Percentiles rank a stretch among this genome's conserved stretches.
Conservation (phyloP, 139 green algal genomes). For the Auxenochlorella protothecoides region DNA sequence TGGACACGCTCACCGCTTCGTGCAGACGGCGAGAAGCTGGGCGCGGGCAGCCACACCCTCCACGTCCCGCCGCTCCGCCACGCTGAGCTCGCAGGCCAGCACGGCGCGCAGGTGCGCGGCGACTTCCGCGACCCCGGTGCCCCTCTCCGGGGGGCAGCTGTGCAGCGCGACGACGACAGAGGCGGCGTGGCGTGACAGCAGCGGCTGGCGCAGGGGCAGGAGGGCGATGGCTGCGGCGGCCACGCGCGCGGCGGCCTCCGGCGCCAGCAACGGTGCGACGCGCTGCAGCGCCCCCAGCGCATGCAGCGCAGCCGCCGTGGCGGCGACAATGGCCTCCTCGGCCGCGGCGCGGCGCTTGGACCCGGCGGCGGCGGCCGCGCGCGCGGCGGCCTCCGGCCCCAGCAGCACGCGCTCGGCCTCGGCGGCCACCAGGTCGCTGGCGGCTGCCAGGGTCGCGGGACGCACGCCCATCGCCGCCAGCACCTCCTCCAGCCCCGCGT, state of each 20-base stretch:
- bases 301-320: slow-evolving; percentile 66
- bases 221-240: neutral
- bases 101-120: no score
- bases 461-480: slow-evolving; percentile 49
- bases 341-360: slow-evolving; percentile 61
- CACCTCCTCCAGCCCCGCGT: slow-evolving; percentile 39
- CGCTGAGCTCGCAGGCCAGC: no score
- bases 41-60: no score
- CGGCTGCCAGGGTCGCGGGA: slow-evolving; percentile 14
- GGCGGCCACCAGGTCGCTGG: slow-evolving; percentile 37
- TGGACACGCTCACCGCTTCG: no score
- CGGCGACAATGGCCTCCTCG: slow-evolving; percentile 55
- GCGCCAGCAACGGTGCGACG: neutral
- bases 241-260: neutral
- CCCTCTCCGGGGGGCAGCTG: neutral
- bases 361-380: slow-evolving; percentile 49
- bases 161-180: slow-evolving; percentile 35
- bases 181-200: slow-evolving; percentile 57
- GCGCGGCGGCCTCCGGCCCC: slow-evolving; percentile 52
- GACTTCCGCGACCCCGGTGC: no score
- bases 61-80: no score
- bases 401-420: slow-evolving; percentile 45
- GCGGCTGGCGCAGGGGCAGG: slow-evolving; percentile 45
- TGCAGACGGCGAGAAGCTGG: no score
- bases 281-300: slow-evolving; percentile 57